Evolutionary conservation across 257 asterid genomes (phyloP), one percentile per base, ranked within the genome.

Genomic region (Solanum piurae): DNA sequence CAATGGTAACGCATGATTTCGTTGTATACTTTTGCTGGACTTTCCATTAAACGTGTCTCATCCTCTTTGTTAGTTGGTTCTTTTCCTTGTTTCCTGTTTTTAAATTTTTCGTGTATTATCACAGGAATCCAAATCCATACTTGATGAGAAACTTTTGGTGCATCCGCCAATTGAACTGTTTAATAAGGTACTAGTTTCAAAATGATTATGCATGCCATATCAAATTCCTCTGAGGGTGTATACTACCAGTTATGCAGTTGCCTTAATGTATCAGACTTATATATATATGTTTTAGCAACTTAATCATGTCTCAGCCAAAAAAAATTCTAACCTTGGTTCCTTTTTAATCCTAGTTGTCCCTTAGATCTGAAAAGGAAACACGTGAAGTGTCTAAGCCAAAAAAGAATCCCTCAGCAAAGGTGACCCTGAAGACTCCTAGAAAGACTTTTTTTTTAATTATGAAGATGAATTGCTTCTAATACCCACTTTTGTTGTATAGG

Each of bases 111-210:
- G 36, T 36, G n/a, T 69, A 68, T 83, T 33, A 7, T 73, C 88
- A 66, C 92, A 94, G 98, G 95, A 91, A 87, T 87, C 83, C 49
- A 88, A 90, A 85, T 84, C 83, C 36, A 62, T 90, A 72, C 86
- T 33, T 33, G 86, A 86, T 85, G 89, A 90, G 86, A 90, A 88
- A 62, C 79, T 84, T 83, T 55, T 79, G 5, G 89, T 83, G 87
- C 89, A 77, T 83, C 94, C 94, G 83, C 96, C 94, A 27, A 84
- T 87, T 29, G 96, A 94, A 86, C 90, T 91, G 84, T 93, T 96
- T 87, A 86, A 71, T 44, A 89, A 94, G 98, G 99, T 96, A 88
- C 55, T 46, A 27, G 69, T 29, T 80, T 80, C 11, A 7, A 79
- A 40, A 49, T 80, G 68, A 80, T 46, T 46, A 80, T 80, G 85